Evolutionary conservation across 306 rosid species (phyloP), one percentile per base, ranked within the genome.

Genomic region (Cicer pinnatifidum): DNA sequence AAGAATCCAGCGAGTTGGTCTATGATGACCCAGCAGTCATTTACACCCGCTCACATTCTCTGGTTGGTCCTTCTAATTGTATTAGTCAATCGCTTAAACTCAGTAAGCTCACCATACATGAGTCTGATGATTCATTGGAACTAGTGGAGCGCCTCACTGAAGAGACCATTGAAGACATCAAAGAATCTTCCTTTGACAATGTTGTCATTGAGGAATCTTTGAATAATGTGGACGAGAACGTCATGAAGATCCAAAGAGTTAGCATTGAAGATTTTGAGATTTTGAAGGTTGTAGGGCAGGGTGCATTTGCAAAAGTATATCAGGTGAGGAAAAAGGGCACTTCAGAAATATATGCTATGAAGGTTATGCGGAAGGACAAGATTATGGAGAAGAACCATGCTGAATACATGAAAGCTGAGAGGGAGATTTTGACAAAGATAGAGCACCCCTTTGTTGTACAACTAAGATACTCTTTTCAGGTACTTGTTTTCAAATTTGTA

Each of bases 371-470:
- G 67, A 93, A 93, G 85, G 98, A 93, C 85, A 91, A 82, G 83
- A 93, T 93, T 74, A 78, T 93, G 92, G 98, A 93, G 88, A 93
- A 89, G 86, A 89, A 93, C 83, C 98, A 91, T 81, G 91, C 96
- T 47, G 96, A 83, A 77, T 93, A 93, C 85, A 93, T 93, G 98
- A 91, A 93, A 83, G 97, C 98, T 73, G 98, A 93, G 88, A 89
- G 96, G 88, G 88, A 93, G 72, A 93, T 91, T 53, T 79, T 91
- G 83, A 91, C 98, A 66, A 80, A 86, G 81, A 85, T 88, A 48
- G 97, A 91, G 75, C 98, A 93, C 57, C 92, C 98, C 53, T 93
- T 57, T 82, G 65, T 93, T 75, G 96, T 93, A 33, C 97, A 93
- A 80, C 97, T 93, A 67, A 85, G 97, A 93, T 93, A 89, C 85